Base-by-base conservation (phyloP, 352 stramenopile genomes). In the Phytopythium oedochilum region DNA sequence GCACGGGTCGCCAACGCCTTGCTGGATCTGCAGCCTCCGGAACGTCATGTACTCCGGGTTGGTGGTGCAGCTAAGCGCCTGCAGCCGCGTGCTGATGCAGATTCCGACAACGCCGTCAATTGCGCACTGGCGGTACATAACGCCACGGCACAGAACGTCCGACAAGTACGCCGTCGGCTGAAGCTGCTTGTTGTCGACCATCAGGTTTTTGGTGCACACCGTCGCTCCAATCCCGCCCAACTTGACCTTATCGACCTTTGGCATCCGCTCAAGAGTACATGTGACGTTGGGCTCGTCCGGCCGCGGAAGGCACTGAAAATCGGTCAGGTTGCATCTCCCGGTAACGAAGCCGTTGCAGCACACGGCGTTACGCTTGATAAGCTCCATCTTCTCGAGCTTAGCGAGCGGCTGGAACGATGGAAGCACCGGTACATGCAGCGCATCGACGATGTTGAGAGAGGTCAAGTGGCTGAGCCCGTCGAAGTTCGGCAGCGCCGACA, bases 11-110 rank as follows among this genome's bases (percentile, higher is more conserved):
- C 71, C 68, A 22, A 73, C 59, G 15, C 64, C 53, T 3, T 53
- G 58, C 28, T 60, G 36, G 51, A 78, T 76, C 51, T 78, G 59
- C 39, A 71, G 48, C 29, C 60, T 48, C 3, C 65, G 64, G 59
- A 71, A 66, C 4, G 35, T 52, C 14, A 69, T 71, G 44, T 73
- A 73, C 1, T 54, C 40, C n/a, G 43, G 10, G 11, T 63, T 48
- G 10, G 66, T 64, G 14, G 68, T 52, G 35, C 71, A 81, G 32
- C 60, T 57, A 17, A 79, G 62, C 5, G 79, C 61, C 54, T 68
- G 66, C 63, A 82, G 66, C 8, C 64, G 70, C 11, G 56, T 59
- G 54, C 72, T 82, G 34, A 67, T 69, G 46, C 69, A 79, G 40
- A 82, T 75, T 2, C 69, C 72, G 22, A 61, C 40, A 2, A 54